Percentiles rank a stretch among this genome's conserved stretches.
Conservation (phyloP, 75 land plant species). For the Picea sitchensis region DNA sequence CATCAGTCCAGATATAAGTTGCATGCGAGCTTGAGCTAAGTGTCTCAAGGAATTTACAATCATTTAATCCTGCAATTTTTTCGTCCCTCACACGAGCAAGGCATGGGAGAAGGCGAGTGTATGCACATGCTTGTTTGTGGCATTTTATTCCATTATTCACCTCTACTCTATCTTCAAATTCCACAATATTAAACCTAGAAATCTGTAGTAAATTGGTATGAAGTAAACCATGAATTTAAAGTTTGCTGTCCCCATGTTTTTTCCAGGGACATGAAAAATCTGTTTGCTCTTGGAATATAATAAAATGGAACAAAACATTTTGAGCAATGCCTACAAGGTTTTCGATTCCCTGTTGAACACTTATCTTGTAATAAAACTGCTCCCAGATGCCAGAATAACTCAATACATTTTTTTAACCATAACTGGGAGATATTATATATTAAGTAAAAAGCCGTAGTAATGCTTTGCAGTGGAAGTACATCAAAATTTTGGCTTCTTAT, state of each 20-base stretch:
- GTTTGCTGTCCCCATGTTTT: not conserved
- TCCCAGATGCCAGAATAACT: not conserved
- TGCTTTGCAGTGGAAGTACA: too few species aligned
- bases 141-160: not conserved
- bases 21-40: not conserved
- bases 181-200: not conserved
- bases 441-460: too few species aligned
- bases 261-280: not conserved
- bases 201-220: not conserved
- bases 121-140: not conserved
- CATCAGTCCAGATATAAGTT: not conserved
- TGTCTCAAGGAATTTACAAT: not conserved
- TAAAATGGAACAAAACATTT: not conserved
- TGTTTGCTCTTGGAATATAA: not conserved
- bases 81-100: not conserved
- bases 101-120: not conserved
- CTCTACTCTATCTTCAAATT: not conserved
- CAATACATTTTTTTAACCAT: not conserved
- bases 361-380: not conserved
- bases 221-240: not conserved
- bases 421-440: too few species aligned
- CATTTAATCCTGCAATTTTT: not conserved
- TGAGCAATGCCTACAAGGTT: not conserved
- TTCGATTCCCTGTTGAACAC: not conserved
- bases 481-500: too few species aligned